A percentile compares a stretch with the other conserved stretches of the same genome.
These are phyloP conservation scores for Venturia carpophila DNA, from an alignment of 2,329 filamentous ascomycete species.

Conservation along the genomic window DNA sequence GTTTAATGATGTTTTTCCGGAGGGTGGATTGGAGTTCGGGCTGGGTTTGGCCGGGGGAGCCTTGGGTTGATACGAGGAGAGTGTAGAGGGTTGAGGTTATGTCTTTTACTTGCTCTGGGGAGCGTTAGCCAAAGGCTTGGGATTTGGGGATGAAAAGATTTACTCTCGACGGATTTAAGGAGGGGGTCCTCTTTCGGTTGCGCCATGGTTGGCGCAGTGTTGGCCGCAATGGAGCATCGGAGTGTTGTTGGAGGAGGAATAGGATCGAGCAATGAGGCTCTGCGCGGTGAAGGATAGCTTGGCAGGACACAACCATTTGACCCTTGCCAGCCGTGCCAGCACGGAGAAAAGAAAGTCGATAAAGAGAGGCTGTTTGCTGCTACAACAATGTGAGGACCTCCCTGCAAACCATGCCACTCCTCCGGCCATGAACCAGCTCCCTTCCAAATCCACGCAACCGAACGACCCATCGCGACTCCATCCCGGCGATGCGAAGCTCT, in stretches of 20 bases:
- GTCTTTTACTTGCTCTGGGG: conserved; percentile 14
- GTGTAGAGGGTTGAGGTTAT: conserved; percentile 56
- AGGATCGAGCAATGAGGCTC: background rate
- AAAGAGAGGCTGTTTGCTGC: background rate
- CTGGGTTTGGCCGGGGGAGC: conserved; percentile 47
- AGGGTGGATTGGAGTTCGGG: conserved; percentile 47
- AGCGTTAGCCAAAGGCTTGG: no score
- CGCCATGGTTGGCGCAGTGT: background rate
- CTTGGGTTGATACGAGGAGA: conserved; percentile 42
- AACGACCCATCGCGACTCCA: conserved; percentile 3
- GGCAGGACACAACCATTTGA: background rate
- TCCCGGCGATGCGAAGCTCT: conserved; percentile 2
- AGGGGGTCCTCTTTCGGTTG: background rate
- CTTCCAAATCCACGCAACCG: background rate
- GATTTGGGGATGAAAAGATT: no score
- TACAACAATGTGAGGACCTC: background rate
- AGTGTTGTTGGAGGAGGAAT: background rate
- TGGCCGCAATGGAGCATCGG: background rate
- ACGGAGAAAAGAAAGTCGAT: background rate
- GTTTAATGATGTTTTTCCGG: conserved; percentile 51
- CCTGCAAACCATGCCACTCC: background rate
- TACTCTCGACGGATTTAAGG: background rate
- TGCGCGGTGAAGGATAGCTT: background rate
- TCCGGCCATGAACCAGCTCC: conserved; percentile 14
- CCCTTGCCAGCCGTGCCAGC: conserved; percentile 4